Evolutionary conservation across 352 stramenopile species (phyloP).

Genomic region (Pythium phragmiticola): DNA sequence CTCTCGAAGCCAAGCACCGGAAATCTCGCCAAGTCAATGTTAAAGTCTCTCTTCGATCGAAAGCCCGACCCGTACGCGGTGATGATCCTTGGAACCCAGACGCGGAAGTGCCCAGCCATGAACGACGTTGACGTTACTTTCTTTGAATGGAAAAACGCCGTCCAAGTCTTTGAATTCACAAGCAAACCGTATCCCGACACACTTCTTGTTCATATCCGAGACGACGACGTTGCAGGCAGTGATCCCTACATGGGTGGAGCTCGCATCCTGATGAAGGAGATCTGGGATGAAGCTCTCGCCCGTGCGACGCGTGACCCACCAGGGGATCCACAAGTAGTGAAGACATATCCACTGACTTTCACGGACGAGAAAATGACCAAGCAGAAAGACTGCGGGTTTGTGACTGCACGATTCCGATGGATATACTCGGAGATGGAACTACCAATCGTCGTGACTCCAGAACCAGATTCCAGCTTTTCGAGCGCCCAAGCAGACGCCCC

Average conservation of each 20-base stretch:
- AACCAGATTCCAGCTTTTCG: not conserved
- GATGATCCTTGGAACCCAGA: constrained; percentile 31
- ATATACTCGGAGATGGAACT: constrained; percentile 33
- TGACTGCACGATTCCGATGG: constrained; percentile 44
- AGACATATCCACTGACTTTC: constrained; percentile 35
- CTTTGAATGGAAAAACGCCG: constrained; percentile 47
- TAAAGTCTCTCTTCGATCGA: constrained; percentile 44
- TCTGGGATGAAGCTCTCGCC: constrained; percentile 27
- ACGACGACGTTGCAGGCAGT: constrained; percentile 38
- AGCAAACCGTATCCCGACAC: constrained; percentile 33
- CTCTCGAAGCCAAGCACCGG: constrained; percentile 25
- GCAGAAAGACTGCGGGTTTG: constrained; percentile 34
- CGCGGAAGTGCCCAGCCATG: constrained; percentile 30
- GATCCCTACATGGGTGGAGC: constrained; percentile 48
- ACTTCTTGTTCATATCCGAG: constrained; percentile 37
- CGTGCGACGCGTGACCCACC: constrained; percentile 15
- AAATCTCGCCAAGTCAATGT: constrained; percentile 29
- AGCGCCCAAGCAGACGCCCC: not conserved
- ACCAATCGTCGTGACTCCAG: constrained; percentile 13
- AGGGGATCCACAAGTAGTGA: constrained; percentile 32
- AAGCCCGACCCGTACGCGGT: constrained; percentile 47
- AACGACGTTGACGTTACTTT: constrained; percentile 47
- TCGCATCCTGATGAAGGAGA: constrained; percentile 30
- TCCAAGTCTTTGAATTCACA: constrained; percentile 40
- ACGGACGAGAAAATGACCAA: constrained; percentile 42